Evolutionary conservation across 495 filamentous ascomycete genomes (phyloP), one percentile per base, ranked within the genome.

Genomic region (Aspergillus affinis): DNA sequence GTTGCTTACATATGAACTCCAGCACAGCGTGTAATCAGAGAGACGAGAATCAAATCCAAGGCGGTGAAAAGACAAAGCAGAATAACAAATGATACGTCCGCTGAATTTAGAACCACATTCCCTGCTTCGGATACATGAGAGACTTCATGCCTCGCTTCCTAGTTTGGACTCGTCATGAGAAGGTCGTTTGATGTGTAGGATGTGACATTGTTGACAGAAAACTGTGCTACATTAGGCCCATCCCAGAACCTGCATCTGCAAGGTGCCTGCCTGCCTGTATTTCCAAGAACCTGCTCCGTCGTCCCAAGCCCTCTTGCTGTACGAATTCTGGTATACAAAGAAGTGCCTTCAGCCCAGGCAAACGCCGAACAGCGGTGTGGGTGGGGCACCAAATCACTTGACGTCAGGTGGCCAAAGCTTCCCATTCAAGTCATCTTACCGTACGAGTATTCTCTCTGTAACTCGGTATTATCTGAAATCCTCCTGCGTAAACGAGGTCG

Each of bases 361-460:
- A 41, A 41, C 36, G 36, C 36, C 8, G 36, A 41, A 41, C 36
- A 10, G 36, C 36, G 36, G 36, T 41, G 36, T 12, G 36, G 54
- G 54, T 57, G 54, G 46, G 54, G 32, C 27, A 32, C 23, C 2
- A 8, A 48, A 27, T 29, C 9, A 18, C 53, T 29, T 60, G 59
- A 61, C 53, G 59, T 61, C 53, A 61, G 27, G 23, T 57, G 59
- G 59, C 41, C 47, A 21, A 21, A 61, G 60, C 55, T 57, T 62
- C 8, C 23, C 23, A 2, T 26, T 41, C 36, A 10, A 41, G 36
- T 41, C 36, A 41, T 8, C 17, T 32, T 19, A 32, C 17, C 23
- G 21, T 36, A 12, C 18, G 23, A 26, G 23, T 26, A 26, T 26
- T 26, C 2, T 12, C 5, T 2, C 30, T 12, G 49, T 51, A 51